Base-by-base conservation (phyloP, 305 asterid species). In the Withania somnifera region DNA sequence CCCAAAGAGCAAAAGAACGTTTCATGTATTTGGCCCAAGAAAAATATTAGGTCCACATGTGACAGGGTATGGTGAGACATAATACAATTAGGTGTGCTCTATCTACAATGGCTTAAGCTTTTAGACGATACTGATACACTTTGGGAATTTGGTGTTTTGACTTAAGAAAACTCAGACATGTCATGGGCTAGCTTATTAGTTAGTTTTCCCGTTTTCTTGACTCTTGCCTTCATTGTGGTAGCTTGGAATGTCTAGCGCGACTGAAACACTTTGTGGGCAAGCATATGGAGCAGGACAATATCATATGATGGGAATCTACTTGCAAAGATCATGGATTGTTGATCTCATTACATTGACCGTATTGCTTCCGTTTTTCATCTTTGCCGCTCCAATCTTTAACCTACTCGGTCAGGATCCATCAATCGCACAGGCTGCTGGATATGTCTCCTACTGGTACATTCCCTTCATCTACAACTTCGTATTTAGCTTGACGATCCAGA, bases 241-340 rank as follows among this genome's bases (percentile, higher is more conserved):
- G 97, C 80, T 92, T 63, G 97, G 97, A 79, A 93, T 93, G 97
- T 92, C 97, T 51, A 91, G 97, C 73, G 97, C 97, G 19, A 92
- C 97, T 0, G 97, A 93, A 77, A 93, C 97, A 11, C 94, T 93
- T 1, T 92, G 97, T 57, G 95, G 97, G 56, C 98, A 93, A 87
- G 92, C 98, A 13, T 92, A 77, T 53, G 98, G 98, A 45, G 98
- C 97, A 7, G 90, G 89, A 60, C 98, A 93, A 57, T 67, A 91
- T 81, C 92, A 93, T 52, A 93, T 93, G 98, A 88, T 93, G 95
- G 98, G 97, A 1, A 88, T 93, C 77, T 91, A 87, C 89, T 78
- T 93, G 77, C 98, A 93, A 76, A 40, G 96, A 36, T 94, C 97
- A 20, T 92, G 96, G 97, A 52, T 94, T 34, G 92, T 94, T 5